A percentile compares a stretch with the other conserved stretches of the same genome.
phyloP scores from a whole-genome alignment of 1,284 basidiomycete genomes.

The Xerocomus minutiporus region DNA sequence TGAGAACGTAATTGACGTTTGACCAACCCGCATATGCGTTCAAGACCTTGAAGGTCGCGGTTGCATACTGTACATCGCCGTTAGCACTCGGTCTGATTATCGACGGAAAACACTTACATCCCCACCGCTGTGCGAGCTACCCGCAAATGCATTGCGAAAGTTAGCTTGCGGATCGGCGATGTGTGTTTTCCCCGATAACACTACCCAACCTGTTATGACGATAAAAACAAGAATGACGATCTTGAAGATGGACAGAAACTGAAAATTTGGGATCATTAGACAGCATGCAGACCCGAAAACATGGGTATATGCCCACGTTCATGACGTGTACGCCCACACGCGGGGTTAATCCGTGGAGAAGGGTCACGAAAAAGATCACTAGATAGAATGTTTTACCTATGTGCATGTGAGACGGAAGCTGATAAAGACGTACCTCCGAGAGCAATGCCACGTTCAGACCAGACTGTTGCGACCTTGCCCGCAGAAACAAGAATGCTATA shows the following conservation, averaged over 20 bases:
- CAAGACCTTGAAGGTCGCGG: slow-evolving; percentile 56
- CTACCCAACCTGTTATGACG: slow-evolving; percentile 42
- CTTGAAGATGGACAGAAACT: slow-evolving; percentile 25
- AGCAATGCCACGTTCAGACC: slow-evolving; percentile 55
- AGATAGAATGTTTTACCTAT: not conserved
- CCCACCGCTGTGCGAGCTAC: slow-evolving; percentile 43
- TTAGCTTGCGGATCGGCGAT: slow-evolving; percentile 42
- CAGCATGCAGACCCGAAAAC: not conserved
- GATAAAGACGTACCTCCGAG: slow-evolving; percentile 40
- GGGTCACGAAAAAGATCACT: slow-evolving; percentile 44
- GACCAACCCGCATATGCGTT: slow-evolving; percentile 54
- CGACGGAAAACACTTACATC: slow-evolving; percentile 30
- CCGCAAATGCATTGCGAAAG: slow-evolving; percentile 46
- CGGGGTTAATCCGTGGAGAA: slow-evolving; percentile 46
- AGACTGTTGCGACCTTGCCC: slow-evolving; percentile 38
- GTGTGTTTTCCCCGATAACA: slow-evolving; percentile 45
- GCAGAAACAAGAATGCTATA: slow-evolving; percentile 47
- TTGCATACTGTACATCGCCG: slow-evolving; percentile 42
- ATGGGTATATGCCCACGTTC: slow-evolving; percentile 36
- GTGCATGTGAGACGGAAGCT: not conserved
- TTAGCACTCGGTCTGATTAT: not conserved
- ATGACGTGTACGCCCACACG: slow-evolving; percentile 44
- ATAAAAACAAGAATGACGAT: slow-evolving; percentile 26
- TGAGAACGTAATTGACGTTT: slow-evolving; percentile 50
- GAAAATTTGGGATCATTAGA: not conserved